phyloP scores from a whole-genome alignment of 345 rosid species.

The Balakata baccata region DNA sequence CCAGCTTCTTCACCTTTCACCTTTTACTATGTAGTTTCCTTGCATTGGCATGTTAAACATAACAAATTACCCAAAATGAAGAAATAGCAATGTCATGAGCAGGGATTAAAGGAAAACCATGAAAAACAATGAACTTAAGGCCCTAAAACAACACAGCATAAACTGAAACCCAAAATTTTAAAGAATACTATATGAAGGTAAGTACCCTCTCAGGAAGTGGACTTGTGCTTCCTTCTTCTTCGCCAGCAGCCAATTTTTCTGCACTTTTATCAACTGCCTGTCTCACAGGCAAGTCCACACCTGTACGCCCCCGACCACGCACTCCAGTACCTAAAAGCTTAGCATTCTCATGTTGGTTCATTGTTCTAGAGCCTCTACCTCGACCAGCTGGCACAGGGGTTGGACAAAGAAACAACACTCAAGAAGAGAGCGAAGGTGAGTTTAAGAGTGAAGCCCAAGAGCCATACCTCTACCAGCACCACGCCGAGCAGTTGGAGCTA shows the following conservation, averaged over 20 bases:
- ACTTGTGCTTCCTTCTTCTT: slow-evolving; percentile 42
- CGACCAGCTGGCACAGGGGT: slow-evolving; percentile 34
- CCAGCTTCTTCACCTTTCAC: background rate
- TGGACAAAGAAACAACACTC: slow-evolving; percentile 16
- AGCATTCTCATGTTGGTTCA: slow-evolving; percentile 37
- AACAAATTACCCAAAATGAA: background rate
- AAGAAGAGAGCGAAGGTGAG: slow-evolving; percentile 6
- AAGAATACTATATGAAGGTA: background rate
- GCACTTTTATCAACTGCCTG: slow-evolving; percentile 39
- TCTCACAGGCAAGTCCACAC: slow-evolving; percentile 36
- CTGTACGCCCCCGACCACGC: slow-evolving; percentile 29
- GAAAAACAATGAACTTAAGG: background rate
- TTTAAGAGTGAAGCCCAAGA: slow-evolving; percentile 11
- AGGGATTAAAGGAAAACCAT: background rate
- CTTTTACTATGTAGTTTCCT: background rate
- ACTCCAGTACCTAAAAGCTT: slow-evolving; percentile 29
- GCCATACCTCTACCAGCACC: slow-evolving; percentile 38
- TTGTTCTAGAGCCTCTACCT: slow-evolving; percentile 41
- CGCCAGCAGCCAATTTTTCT: slow-evolving; percentile 33
- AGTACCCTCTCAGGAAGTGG: slow-evolving; percentile 47
- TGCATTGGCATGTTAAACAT: background rate
- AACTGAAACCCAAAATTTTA: background rate
- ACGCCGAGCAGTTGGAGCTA: slow-evolving; percentile 34
- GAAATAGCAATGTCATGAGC: background rate
- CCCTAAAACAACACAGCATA: background rate